Percentiles rank a stretch among this genome's conserved stretches.
Evolutionary conservation across 139 green algal species (phyloP).

Genomic region (Ulvella scutata): DNA sequence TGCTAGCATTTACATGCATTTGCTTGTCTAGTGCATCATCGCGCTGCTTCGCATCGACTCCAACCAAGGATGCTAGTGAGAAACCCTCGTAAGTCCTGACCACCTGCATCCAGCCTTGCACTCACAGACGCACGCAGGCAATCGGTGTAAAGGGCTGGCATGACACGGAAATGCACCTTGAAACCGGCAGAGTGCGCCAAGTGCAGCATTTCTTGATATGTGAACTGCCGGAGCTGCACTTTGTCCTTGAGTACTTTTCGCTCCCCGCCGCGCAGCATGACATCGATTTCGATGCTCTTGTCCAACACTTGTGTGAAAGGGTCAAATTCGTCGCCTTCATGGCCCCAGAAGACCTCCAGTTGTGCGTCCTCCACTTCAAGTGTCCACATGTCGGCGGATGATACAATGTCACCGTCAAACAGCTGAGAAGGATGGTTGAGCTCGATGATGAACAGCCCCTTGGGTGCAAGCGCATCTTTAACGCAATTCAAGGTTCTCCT

Average conservation of each 20-base stretch:
- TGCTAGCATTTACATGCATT: no score
- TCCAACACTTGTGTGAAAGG: slow-evolving; percentile 27
- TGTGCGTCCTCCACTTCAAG: slow-evolving; percentile 2
- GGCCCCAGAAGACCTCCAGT: slow-evolving; percentile 41
- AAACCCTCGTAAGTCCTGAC: no score
- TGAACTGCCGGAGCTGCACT: slow-evolving; percentile 19
- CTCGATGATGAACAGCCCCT: slow-evolving; percentile 27
- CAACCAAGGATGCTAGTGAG: no score
- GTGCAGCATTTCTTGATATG: slow-evolving; percentile 25
- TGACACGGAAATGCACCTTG: slow-evolving; percentile 12
- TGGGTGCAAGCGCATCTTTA: slow-evolving; percentile 6
- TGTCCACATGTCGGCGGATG: neutral
- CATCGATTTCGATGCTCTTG: slow-evolving; percentile 23
- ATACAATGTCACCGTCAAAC: neutral
- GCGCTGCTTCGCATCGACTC: no score
- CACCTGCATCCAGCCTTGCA: no score
- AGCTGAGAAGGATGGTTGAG: slow-evolving; percentile 15
- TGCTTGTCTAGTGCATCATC: no score
- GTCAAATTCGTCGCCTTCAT: slow-evolving; percentile 36
- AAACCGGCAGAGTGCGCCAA: slow-evolving; percentile 13
- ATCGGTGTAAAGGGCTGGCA: no score
- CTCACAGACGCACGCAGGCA: no score
- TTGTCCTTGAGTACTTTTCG: slow-evolving; percentile 10
- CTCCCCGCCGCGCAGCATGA: slow-evolving; percentile 18
- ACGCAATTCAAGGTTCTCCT: neutral